These are phyloP conservation scores for Stachybotrys chartarum DNA, from an alignment of 2,329 filamentous ascomycete species.

Conservation along the genomic window DNA sequence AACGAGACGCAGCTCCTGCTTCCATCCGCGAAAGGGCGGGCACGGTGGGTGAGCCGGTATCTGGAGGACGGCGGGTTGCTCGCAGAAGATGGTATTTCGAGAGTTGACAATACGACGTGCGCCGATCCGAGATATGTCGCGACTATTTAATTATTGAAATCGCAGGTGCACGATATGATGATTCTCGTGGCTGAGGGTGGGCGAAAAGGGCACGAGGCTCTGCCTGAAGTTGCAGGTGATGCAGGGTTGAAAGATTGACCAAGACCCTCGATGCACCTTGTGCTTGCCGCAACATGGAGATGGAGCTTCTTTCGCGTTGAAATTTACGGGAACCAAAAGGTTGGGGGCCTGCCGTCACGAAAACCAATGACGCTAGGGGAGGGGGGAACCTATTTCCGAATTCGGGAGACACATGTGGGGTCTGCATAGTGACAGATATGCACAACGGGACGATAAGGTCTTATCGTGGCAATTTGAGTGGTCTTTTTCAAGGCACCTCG, in stretches of 20 bases:
- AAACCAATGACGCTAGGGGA: slow-evolving; percentile 32
- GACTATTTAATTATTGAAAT: not conserved
- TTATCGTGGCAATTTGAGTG: not conserved
- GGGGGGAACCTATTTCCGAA: slow-evolving; percentile 28
- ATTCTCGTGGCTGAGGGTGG: not conserved
- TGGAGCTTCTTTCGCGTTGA: slow-evolving; percentile 22
- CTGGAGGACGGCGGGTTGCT: not conserved
- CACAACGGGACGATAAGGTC: not conserved
- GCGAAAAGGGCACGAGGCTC: not conserved
- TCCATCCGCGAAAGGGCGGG: slow-evolving; percentile 22
- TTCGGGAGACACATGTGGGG: not conserved
- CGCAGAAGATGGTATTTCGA: not conserved
- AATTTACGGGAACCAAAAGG: slow-evolving; percentile 29
- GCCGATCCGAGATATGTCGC: not conserved
- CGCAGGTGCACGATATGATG: not conserved
- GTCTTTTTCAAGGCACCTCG: not conserved
- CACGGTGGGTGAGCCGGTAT: not conserved
- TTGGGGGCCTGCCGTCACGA: slow-evolving; percentile 32
- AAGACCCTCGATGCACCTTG: not conserved
- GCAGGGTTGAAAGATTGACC: not conserved
- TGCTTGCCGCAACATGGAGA: not conserved
- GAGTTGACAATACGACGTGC: not conserved
- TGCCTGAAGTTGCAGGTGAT: slow-evolving; percentile 6
- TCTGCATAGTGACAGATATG: not conserved
- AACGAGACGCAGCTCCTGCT: slow-evolving; percentile 22